Percentiles rank a stretch among this genome's conserved stretches.
phyloP scores from a whole-genome alignment of 2,329 filamentous ascomycete species.

The Rhynchosporium agropyri region DNA sequence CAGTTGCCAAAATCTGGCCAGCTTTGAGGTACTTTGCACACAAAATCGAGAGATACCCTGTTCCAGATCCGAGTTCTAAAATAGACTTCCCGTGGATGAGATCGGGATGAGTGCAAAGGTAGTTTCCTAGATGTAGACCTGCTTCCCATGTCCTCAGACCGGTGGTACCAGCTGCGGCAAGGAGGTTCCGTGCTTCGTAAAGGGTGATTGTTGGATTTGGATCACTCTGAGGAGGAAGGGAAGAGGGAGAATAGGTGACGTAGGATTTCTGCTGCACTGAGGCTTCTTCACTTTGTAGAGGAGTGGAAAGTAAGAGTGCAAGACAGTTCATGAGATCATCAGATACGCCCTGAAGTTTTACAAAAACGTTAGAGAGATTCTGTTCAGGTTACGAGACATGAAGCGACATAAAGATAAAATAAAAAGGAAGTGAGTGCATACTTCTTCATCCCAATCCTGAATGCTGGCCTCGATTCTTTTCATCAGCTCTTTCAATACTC shows the following conservation, averaged over 20 bases:
- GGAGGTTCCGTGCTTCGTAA: conserved; percentile 68
- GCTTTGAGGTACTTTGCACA: conserved; percentile 69
- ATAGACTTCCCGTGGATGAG: conserved; percentile 57
- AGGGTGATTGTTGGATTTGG: conserved; percentile 55
- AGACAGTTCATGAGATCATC: conserved; percentile 76
- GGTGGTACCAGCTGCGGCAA: conserved; percentile 73
- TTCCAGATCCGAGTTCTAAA: conserved; percentile 75
- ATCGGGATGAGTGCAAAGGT: conserved; percentile 52
- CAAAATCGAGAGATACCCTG: conserved; percentile 73
- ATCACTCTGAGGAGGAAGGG: conserved; percentile 21
- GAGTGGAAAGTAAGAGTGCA: conserved; percentile 63
- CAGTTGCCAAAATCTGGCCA: conserved; percentile 65
- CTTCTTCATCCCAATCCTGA: conserved; percentile 82
- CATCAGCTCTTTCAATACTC: conserved; percentile 74
- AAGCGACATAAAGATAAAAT: conserved; percentile 12
- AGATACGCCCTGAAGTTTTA: conserved; percentile 69
- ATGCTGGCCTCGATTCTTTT: conserved; percentile 73
- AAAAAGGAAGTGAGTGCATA: conserved; percentile 52
- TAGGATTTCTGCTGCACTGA: conserved; percentile 73
- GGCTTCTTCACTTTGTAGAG: conserved; percentile 63
- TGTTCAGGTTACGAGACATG: conserved; percentile 17
- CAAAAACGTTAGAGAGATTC: conserved; percentile 33
- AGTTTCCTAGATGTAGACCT: conserved; percentile 71
- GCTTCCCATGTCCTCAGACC: conserved; percentile 83
- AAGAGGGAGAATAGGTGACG: conserved; percentile 65